Evolutionary conservation across 2,329 filamentous ascomycete genomes (phyloP).

Genomic region (Epichloe amarillans): DNA sequence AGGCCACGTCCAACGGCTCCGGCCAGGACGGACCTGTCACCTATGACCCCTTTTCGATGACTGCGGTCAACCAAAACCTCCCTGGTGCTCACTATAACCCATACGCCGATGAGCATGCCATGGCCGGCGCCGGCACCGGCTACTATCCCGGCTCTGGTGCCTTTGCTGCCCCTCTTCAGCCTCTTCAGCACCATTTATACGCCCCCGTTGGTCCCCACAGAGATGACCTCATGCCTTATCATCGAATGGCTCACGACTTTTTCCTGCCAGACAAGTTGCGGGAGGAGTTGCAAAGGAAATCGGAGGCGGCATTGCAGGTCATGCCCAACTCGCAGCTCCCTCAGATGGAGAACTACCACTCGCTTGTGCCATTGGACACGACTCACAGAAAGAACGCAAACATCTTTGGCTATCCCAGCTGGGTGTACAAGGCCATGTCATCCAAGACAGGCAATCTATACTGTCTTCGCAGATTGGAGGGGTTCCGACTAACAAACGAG

Average conservation of each 20-base stretch:
- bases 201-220: slow-evolving; percentile 72
- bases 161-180: slow-evolving; percentile 43
- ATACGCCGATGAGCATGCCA: slow-evolving; percentile 59
- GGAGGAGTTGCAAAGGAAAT: slow-evolving; percentile 80
- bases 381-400: slow-evolving; percentile 63
- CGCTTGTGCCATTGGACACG: slow-evolving; percentile 77
- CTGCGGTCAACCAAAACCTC: slow-evolving; percentile 37
- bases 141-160: slow-evolving; percentile 52
- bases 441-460: slow-evolving; percentile 83
- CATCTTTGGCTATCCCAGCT: slow-evolving; percentile 78
- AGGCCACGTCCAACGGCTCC: slow-evolving; percentile 33
- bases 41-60: slow-evolving; percentile 54
- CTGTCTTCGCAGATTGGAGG: slow-evolving; percentile 73
- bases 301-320: slow-evolving; percentile 72
- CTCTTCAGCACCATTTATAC: slow-evolving; percentile 85
- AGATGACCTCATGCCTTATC: slow-evolving; percentile 71
- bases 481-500: slow-evolving; percentile 79
- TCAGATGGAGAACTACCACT: slow-evolving; percentile 79
- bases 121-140: slow-evolving; percentile 42
- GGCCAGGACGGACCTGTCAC: slow-evolving; percentile 27
- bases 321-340: slow-evolving; percentile 67
- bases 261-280: slow-evolving; percentile 80
- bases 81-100: slow-evolving; percentile 51
- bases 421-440: slow-evolving; percentile 90
- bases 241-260: slow-evolving; percentile 77